Evolutionary conservation across 805 yeast genomes (phyloP).

Genomic region (Monosporozyma aerobia): DNA sequence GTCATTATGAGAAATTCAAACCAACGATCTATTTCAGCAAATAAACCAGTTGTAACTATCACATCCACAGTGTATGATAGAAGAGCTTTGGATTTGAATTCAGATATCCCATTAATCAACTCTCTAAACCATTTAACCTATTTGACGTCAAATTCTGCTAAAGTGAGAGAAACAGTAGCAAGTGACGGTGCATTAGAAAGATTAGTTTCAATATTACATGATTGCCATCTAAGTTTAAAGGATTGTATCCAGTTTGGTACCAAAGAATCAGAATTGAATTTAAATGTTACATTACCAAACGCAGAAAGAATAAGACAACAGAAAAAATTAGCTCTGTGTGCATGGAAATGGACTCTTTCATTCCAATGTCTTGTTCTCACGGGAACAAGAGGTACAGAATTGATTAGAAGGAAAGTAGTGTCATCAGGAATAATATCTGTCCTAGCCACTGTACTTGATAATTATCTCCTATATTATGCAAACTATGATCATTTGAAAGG

Average conservation of each 20-base stretch:
- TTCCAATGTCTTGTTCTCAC: slow-evolving; percentile 85
- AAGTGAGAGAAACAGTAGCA: slow-evolving; percentile 83
- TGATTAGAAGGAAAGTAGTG: slow-evolving; percentile 74
- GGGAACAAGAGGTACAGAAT: slow-evolving; percentile 89
- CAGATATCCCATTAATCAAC: slow-evolving; percentile 83
- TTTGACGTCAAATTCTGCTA: slow-evolving; percentile 73
- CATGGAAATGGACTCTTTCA: slow-evolving; percentile 96
- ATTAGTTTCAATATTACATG: slow-evolving; percentile 74
- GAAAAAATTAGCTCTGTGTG: slow-evolving; percentile 44
- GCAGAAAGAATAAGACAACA: slow-evolving; percentile 25
- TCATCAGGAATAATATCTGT: slow-evolving; percentile 88
- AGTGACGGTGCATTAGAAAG: slow-evolving; percentile 89
- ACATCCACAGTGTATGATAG: slow-evolving; percentile 85
- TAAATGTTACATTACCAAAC: slow-evolving; percentile 9
- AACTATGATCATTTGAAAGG: slow-evolving; percentile 27
- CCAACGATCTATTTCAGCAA: slow-evolving; percentile 65
- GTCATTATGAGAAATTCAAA: slow-evolving; percentile 76
- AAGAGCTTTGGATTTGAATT: slow-evolving; percentile 83
- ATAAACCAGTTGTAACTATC: slow-evolving; percentile 87
- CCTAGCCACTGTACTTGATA: slow-evolving; percentile 84
- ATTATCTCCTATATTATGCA: slow-evolving; percentile 44
- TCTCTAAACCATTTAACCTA: slow-evolving; percentile 85
- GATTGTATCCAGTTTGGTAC: slow-evolving; percentile 12
- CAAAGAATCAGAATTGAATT: slow-evolving; percentile 9
- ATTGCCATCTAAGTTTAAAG: slow-evolving; percentile 42